Percentiles rank a stretch among this genome's conserved stretches.
phyloP scores from a whole-genome alignment of 1,284 basidiomycete species.

The Cutaneotrichosporon daszewskae region DNA sequence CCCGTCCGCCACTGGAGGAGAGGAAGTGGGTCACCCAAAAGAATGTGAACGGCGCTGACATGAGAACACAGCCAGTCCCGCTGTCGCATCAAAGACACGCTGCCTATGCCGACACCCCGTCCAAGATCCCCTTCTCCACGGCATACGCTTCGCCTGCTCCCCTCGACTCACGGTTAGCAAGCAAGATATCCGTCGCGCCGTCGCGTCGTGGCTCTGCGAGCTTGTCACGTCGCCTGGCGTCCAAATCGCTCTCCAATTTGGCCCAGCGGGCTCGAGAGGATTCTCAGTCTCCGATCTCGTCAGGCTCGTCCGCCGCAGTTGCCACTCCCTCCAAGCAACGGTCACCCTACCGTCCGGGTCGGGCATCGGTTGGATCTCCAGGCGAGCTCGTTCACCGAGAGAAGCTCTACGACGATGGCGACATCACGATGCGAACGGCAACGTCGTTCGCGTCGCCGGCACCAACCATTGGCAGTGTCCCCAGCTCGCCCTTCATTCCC shows the following conservation, averaged over 20 bases:
- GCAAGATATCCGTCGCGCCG: slow-evolving; percentile 7
- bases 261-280: slow-evolving; percentile 27
- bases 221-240: slow-evolving; percentile 11
- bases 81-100: slow-evolving; percentile 19
- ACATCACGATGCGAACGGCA: slow-evolving; percentile 38
- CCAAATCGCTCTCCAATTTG: slow-evolving; percentile 44
- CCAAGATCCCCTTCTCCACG: slow-evolving; percentile 36
- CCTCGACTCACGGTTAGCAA: slow-evolving; percentile 6
- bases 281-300: background rate
- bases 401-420: slow-evolving; percentile 26
- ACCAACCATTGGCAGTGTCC: slow-evolving; percentile 20
- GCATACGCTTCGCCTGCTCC: slow-evolving; percentile 5
- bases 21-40: slow-evolving; percentile 21
- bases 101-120: slow-evolving; percentile 40
- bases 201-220: slow-evolving; percentile 1
- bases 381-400: slow-evolving; percentile 35
- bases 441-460: slow-evolving; percentile 24
- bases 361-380: slow-evolving; percentile 39
- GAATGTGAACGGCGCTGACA: background rate
- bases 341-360: slow-evolving; percentile 5
- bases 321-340: slow-evolving; percentile 4
- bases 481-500: slow-evolving; percentile 8
- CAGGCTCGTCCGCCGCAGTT: background rate
- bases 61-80: slow-evolving; percentile 25
- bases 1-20: slow-evolving; percentile 31